Conservation (phyloP, 768 basidiomycete species). For the Mycena maculata region DNA sequence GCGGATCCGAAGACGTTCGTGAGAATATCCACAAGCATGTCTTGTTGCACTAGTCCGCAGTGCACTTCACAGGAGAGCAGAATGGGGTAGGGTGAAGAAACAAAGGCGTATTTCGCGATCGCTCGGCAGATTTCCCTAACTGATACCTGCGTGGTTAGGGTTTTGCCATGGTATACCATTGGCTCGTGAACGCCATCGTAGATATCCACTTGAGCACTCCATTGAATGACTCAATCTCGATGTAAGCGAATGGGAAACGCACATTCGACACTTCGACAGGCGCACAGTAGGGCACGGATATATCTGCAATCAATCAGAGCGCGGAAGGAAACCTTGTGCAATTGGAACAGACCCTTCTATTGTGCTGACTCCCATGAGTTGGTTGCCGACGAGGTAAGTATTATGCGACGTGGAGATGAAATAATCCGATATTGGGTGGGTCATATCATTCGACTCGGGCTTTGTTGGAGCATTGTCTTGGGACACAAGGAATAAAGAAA, state of each 20-base stretch:
- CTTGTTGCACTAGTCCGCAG: conserved; percentile 72
- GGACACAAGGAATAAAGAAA: conserved; percentile 73
- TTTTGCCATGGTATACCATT: conserved; percentile 90
- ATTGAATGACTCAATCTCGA: conserved; percentile 13
- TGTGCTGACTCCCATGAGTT: conserved; percentile 88
- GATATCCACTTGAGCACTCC: conserved; percentile 76
- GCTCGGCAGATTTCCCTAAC: conserved; percentile 87
- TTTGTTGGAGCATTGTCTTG: conserved; percentile 59
- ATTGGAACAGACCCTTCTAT: conserved; percentile 67
- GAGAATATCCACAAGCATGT: conserved; percentile 61
- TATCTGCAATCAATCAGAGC: conserved; percentile 55
- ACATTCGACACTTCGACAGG: conserved; percentile 96
- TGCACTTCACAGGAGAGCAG: conserved; percentile 97
- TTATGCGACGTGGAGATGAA: conserved; percentile 93
- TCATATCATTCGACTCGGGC: conserved; percentile 69
- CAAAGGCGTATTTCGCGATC: conserved; percentile 93
- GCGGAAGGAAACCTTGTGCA: neutral
- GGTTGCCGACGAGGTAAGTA: conserved; percentile 89
- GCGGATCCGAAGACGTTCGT: conserved; percentile 58
- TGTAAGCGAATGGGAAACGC: conserved; percentile 43
- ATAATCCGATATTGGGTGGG: conserved; percentile 75
- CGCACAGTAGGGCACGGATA: conserved; percentile 88
- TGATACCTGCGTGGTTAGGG: conserved; percentile 87
- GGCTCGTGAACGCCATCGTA: conserved; percentile 91
- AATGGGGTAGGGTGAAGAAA: conserved; percentile 93